A percentile compares a stretch with the other conserved stretches of the same genome.
These are phyloP conservation scores for Babesia gibsoni DNA, from an alignment of 169 alveolate genomes.

Conservation along the genomic window DNA sequence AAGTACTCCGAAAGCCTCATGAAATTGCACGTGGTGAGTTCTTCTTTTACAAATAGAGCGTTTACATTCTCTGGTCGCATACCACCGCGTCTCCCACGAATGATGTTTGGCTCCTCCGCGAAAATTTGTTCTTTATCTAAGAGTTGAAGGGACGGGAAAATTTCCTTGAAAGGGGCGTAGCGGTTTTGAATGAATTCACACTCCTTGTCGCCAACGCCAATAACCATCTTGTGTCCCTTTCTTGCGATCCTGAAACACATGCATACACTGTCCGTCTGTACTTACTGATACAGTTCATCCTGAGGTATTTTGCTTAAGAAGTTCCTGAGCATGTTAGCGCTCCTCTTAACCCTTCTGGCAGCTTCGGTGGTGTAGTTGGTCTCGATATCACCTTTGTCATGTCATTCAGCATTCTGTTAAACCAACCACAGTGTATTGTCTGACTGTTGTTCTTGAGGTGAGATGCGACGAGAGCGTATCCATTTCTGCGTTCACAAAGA, in stretches of 20 bases:
- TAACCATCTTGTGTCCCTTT: conserved; percentile 81
- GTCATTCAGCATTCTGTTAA: neutral
- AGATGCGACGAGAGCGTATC: conserved; percentile 80
- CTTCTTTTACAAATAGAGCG: conserved; percentile 75
- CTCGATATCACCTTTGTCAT: conserved; percentile 76
- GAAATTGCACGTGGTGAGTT: conserved; percentile 77
- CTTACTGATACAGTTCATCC: conserved; percentile 14
- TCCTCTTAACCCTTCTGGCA: conserved; percentile 78
- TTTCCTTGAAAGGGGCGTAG: conserved; percentile 61
- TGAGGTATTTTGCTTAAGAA: conserved; percentile 74
- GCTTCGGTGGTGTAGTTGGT: conserved; percentile 80
- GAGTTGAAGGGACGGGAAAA: conserved; percentile 65
- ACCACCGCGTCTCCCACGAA: conserved; percentile 3
- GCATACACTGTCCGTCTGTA: neutral
- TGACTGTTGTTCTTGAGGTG: conserved; percentile 82
- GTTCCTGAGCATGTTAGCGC: conserved; percentile 82
- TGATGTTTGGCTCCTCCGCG: conserved; percentile 80
- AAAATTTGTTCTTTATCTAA: conserved; percentile 58
- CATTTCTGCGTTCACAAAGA: conserved; percentile 74
- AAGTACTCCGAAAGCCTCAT: conserved; percentile 69
- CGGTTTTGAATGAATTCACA: conserved; percentile 76
- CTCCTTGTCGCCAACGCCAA: conserved; percentile 83
- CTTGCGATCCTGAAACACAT: conserved; percentile 57
- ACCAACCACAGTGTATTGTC: conserved; percentile 79
- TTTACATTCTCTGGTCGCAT: conserved; percentile 55